These are phyloP conservation scores for Microsporum ferrugineum DNA, from an alignment of 2,329 filamentous ascomycete genomes.

Conservation along the genomic window DNA sequence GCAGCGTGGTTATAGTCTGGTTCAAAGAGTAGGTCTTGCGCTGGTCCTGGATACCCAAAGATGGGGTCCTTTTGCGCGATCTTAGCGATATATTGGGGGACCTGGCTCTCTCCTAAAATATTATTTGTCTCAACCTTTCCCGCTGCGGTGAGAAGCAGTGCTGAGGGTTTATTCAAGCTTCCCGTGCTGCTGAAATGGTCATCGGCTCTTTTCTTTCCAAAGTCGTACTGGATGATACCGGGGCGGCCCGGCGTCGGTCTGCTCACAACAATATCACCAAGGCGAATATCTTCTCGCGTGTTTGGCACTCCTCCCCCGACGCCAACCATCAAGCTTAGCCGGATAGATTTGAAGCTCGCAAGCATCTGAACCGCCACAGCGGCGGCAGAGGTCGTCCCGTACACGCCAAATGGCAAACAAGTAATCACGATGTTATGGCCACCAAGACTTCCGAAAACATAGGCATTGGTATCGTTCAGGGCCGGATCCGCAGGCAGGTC, in stretches of 20 bases:
- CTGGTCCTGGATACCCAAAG: constrained; percentile 5
- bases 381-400: constrained; percentile 13
- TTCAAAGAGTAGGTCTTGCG: constrained; percentile 18
- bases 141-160: constrained; percentile 14
- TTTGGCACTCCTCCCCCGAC: constrained; percentile 18
- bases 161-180: constrained; percentile 12
- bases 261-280: constrained; percentile 18
- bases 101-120: not conserved
- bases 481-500: not conserved
- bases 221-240: constrained; percentile 16
- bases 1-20: constrained; percentile 16
- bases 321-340: constrained; percentile 17
- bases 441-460: constrained; percentile 15
- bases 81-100: not conserved
- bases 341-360: constrained; percentile 12
- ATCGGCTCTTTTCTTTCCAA: not conserved
- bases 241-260: not conserved
- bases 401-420: constrained; percentile 12
- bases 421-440: constrained; percentile 16
- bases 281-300: constrained; percentile 13
- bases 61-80: not conserved
- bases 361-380: constrained; percentile 13
- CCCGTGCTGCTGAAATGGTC: constrained; percentile 7
- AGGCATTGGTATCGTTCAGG: constrained; percentile 14
- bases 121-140: not conserved